A percentile compares a stretch with the other conserved stretches of the same genome.
phyloP scores from a whole-genome alignment of 2,329 filamentous ascomycete genomes.

The Trichoderma pleuroti region DNA sequence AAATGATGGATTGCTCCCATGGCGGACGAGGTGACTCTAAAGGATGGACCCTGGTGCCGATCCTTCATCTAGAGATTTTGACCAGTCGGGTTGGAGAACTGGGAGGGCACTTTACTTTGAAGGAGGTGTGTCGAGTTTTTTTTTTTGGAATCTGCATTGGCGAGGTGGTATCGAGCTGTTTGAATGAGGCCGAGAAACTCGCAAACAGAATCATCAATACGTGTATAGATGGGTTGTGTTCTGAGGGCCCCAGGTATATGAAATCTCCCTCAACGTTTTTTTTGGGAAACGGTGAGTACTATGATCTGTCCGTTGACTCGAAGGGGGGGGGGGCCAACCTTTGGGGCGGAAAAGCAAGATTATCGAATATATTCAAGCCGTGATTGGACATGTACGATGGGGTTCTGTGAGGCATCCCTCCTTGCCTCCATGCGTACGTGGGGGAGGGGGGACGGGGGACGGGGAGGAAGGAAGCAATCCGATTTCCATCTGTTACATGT shows the following conservation, averaged over 20 bases:
- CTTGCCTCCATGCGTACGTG: background rate
- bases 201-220: background rate
- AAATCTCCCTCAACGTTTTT: background rate
- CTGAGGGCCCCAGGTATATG: background rate
- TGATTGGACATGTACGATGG: background rate
- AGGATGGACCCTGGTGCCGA: conserved; percentile 8
- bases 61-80: background rate
- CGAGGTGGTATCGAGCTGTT: background rate
- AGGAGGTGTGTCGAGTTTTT: background rate
- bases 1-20: background rate
- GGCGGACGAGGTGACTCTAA: background rate
- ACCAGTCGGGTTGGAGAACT: conserved; percentile 1
- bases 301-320: background rate
- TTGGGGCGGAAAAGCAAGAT: background rate
- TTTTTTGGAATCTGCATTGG: background rate
- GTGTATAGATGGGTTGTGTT: background rate
- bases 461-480: background rate
- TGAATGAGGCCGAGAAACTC: background rate
- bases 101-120: background rate
- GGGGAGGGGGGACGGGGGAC: too few species aligned
- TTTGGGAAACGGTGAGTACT: background rate
- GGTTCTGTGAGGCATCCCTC: background rate
- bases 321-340: background rate
- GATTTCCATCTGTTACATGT: background rate
- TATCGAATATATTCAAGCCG: background rate